Evolutionary conservation across 176 grass and related monocot genomes (phyloP), one percentile per base, ranked within the genome.

Genomic region (Avena atlantica): DNA sequence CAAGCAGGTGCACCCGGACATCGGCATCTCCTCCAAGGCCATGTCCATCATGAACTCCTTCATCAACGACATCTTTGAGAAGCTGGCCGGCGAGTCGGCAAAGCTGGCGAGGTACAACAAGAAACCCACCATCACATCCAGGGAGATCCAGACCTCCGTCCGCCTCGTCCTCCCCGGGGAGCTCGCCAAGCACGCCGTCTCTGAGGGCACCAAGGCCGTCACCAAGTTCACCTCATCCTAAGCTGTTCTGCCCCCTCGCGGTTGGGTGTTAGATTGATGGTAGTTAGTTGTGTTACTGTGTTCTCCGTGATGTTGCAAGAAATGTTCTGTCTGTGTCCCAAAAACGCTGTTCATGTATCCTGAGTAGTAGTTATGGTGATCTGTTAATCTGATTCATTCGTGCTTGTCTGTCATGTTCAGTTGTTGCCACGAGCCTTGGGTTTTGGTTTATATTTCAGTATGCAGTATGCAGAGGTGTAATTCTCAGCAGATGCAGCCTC

Each of bases 31-130:
- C 12, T 93, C 90, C 91, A 97, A 97, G 89, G 95, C 93, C 82
- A 97, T 97, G 95, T 87, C 88, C 74, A 97, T 95, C 82, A 97
- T 97, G 95, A 97, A 97, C 81, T 95, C 91, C 21, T 97, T 97
- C 82, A 93, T 96, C 87, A 93, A 96, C 79, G 91, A 96, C 72
- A 93, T 96, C 64, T 96, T 94, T 50, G 91, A 97, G 93, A 97
- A 97, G 91, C 81, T 97, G 1, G 89, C 89, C 9, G 44, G 63
- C 24, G 90, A 94, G 74, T 83, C 87, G 0, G 73, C 89, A 0
- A n/a, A 5, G 3, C 91, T 93, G 1, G 88, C 91, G 1, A 1
- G 88, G 4, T 93, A 93, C 72, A 90, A 93, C 82, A 93, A 90
- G 88, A 93, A 93, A 77, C 91, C 91, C 53, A 93, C 85, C 70